Base-by-base conservation (phyloP, 495 filamentous ascomycete species). In the Aspergillus cavernicola region DNA sequence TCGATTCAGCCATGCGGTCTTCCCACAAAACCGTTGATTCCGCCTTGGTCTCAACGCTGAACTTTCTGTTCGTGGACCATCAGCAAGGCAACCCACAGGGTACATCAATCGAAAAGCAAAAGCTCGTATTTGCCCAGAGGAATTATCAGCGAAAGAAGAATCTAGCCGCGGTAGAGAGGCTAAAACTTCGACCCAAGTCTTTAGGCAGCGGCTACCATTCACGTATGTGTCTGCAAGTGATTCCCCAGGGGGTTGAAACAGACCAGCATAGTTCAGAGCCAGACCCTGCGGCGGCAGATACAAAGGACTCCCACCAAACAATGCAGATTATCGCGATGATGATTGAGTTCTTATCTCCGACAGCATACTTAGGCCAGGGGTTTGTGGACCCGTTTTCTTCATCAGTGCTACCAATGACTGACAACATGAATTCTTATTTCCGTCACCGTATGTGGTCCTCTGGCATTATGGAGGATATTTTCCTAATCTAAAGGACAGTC, bases 401-500 rank as follows among this genome's bases (percentile, higher is more conserved):
- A 5, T n/a, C 24, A 20, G 23, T 36, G 3, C 24, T 51, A 2
- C 36, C 48, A 9, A 51, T 51, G 48, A 51, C n/a, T 22, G 36
- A 51, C 3, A 38, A 22, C 35, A 51, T 51, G 48, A 51, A 51
- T 23, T 51, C 36, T 7, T 51, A 41, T 22, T 51, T 40, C 36
- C 48, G 41, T 18, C 48, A 51, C 24, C 11, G 48, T 51, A 41
- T 20, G 48, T 48, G 32, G n/a, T 16, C 16, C 20, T 13, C 9
- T 35, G 18, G 13, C 16, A 9, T 28, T 28, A n/a, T n/a, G n/a
- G n/a, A n/a, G n/a, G n/a, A 9, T 4, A 28, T 28, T 28, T 28
- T 9, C 6, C 45, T 24, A 36, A 36, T 22, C 26, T 38, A 37
- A 51, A 13, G 11, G 15, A 10, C 11, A 51, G 48, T 41, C 23